These are phyloP conservation scores for Lactarius sanguifluus DNA, from an alignment of 768 basidiomycete species.

Conservation along the genomic window DNA sequence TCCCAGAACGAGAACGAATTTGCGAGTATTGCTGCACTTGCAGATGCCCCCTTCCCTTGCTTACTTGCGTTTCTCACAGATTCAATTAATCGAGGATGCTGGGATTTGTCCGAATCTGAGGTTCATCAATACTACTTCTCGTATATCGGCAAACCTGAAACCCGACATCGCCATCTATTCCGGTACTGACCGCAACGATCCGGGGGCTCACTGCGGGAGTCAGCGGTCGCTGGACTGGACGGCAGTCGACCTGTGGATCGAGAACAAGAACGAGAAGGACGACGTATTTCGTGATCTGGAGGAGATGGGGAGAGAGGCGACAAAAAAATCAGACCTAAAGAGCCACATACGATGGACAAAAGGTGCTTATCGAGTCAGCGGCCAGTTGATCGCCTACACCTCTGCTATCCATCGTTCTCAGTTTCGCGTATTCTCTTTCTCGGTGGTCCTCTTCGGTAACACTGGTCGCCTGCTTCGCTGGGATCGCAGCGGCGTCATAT, in stretches of 20 bases:
- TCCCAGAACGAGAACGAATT: constrained; percentile 4
- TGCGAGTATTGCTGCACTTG: neutral
- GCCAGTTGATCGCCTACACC: no score
- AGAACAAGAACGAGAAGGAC: neutral
- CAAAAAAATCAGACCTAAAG: no score
- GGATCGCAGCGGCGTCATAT: no score
- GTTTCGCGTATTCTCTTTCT: no score
- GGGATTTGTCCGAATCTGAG: neutral
- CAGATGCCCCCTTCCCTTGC: neutral
- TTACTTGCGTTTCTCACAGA: neutral
- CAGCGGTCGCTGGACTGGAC: no score
- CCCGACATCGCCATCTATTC: constrained; percentile 14
- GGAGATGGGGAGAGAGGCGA: no score
- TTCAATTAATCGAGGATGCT: neutral
- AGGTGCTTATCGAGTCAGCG: no score
- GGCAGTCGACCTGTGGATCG: constrained; percentile 9
- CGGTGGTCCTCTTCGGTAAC: no score
- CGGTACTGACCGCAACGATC: neutral
- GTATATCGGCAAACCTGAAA: neutral
- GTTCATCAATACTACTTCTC: constrained; percentile 1
- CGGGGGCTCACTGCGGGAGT: no score
- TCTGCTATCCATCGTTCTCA: no score
- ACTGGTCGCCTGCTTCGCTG: no score
- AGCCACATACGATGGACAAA: no score
- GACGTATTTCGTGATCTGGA: neutral